Base-by-base conservation (phyloP, 768 basidiomycete species). In the Suillus americanus region DNA sequence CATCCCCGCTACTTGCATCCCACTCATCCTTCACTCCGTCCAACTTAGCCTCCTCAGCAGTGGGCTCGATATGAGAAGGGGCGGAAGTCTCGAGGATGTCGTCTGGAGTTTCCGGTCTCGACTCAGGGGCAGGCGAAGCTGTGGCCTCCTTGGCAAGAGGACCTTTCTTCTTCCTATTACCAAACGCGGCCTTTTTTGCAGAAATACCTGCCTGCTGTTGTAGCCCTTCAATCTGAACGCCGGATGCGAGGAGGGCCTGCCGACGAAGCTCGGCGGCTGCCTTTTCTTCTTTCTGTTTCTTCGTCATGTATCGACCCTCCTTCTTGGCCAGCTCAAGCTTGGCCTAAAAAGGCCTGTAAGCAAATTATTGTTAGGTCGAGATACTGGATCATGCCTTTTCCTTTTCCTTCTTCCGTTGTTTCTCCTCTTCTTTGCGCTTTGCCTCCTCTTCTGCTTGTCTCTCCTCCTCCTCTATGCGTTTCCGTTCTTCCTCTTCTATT, bases 231-330 rank as follows among this genome's bases (percentile, higher is more conserved):
- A 99, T 91, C 69, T 89, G 89, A 56, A 91, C 91, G 59, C 95
- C 95, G 41, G 92, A 91, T 23, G 92, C 90, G 59, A 99, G 82
- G 61, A 99, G 85, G 2, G 97, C 96, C 73, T 97, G 87, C 73
- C 89, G 92, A 63, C 95, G 89, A 37, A 94, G 86, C 75, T 98
- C 96, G 3, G 94, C 95, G 68, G 89, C 91, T 25, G 91, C 92
- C 69, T 85, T 89, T 75, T 98, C 96, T 72, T 94, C 91, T 77
- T 95, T 97, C 76, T 99, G 96, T 78, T 96, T 97, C 77, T 97
- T 95, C n/a, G 97, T 99, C 59, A 99, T 83, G 30, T 97, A 80
- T 54, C 91, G 87, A 28, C 97, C 97, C 79, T 99, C 96, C 75
- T 95, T 97, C 84, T 92, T 94, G 16, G 92, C 89, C 60, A 91